Base-by-base conservation (phyloP, 2,329 filamentous ascomycete genomes). In the Nemania sp. region DNA sequence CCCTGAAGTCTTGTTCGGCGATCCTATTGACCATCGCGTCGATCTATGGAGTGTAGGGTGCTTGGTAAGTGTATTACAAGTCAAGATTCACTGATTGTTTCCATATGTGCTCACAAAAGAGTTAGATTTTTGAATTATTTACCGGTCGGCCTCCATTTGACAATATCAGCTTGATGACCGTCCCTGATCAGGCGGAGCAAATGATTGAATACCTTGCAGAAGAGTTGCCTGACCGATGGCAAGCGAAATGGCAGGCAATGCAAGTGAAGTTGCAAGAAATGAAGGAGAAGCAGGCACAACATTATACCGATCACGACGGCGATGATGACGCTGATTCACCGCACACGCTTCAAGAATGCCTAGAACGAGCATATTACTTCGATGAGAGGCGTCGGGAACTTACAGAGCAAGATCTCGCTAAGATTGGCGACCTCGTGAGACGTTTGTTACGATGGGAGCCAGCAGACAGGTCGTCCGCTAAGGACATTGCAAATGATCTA, bases 41-140 rank as follows among this genome's bases (percentile, higher is more conserved):
- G 54, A 56, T 33, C 3, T 52, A 28, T 56, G 49, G 54, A 48
- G 48, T 23, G 15, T 46, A 37, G 54, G 43, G 9, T 56, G 49
- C 33, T n/a, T 56, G 54, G 49, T 56, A 53, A 45, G 49, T 24
- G 8, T 50, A 15, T 19, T 44, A 34, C 31, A 37, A n/a, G 9
- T 39, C 15, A 23, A 20, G 30, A 33, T 47, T n/a, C 15, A 12
- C 17, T 15, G 17, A n/a, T 48, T 12, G 6, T 28, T 15, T 34
- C 37, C 33, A 12, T 17, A 12, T 33, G 33, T 30, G 15, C 31
- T 44, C 23, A 43, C 22, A 2, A 23, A 22, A 31, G 5, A 6
- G 12, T 8, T 37, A 56, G 53, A 24, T 52, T 15, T 52, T 52
- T 31, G 48, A 56, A 22, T 37, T 52, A 17, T 26, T 51, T 1